Evolutionary conservation across 2,329 filamentous ascomycete genomes (phyloP).

Genomic region (Trichoderma atrobrunneum): DNA sequence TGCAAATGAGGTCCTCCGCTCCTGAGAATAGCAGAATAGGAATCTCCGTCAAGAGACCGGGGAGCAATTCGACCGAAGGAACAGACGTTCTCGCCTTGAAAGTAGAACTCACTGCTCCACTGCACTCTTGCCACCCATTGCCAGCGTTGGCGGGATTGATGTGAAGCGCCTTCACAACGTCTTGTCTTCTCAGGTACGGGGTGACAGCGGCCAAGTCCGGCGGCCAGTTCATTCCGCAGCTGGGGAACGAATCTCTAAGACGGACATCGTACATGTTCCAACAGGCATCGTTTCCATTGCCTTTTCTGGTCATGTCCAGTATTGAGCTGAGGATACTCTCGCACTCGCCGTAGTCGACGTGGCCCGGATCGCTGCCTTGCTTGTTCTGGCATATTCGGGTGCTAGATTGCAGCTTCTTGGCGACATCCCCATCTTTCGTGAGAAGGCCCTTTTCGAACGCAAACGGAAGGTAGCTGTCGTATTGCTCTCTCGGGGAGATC

Average conservation of each 20-base stretch:
- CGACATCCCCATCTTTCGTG: constrained; percentile 60
- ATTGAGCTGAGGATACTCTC: constrained; percentile 74
- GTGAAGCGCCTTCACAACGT: constrained; percentile 78
- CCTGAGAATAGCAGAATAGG: constrained; percentile 88
- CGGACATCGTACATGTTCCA: constrained; percentile 98
- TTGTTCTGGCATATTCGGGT: constrained; percentile 67
- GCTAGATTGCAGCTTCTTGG: constrained; percentile 64
- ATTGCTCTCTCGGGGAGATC: constrained; percentile 89
- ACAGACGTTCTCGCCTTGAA: constrained; percentile 70
- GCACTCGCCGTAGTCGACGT: constrained; percentile 68
- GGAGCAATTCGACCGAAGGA: constrained; percentile 72
- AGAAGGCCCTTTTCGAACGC: constrained; percentile 75
- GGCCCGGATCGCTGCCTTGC: constrained; percentile 43
- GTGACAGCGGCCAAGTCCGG: constrained; percentile 75
- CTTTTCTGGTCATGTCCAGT: constrained; percentile 60
- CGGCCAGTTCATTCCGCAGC: constrained; percentile 98
- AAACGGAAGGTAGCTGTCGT: constrained; percentile 79
- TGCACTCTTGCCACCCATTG: constrained; percentile 84
- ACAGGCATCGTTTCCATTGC: constrained; percentile 59
- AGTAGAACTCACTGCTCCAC: constrained; percentile 67
- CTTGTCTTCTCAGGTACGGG: constrained; percentile 78
- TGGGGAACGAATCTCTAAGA: constrained; percentile 72
- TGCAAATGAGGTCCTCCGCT: constrained; percentile 93
- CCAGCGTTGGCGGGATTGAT: constrained; percentile 77
- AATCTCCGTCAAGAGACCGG: constrained; percentile 72